Evolutionary conservation across 2,329 filamentous ascomycete genomes (phyloP), one percentile per base, ranked within the genome.

Genomic region (Neofusicoccum laricinum): DNA sequence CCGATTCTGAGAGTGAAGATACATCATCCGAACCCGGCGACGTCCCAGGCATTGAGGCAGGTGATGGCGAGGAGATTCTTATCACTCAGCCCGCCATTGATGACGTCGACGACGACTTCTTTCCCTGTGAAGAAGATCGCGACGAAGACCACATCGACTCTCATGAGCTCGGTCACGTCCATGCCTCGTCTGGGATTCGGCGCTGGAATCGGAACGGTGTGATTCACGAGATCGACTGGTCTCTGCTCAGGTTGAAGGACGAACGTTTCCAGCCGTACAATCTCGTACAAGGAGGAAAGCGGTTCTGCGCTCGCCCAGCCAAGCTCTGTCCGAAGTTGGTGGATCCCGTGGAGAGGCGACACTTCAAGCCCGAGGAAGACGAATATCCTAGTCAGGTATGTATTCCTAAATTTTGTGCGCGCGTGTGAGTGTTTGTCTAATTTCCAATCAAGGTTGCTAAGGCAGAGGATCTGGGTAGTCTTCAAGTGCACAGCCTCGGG

Each of bases 221-320:
- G 25, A 82, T 91, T 5, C 94, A 97, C 74, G 94, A 98, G 76
- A 93, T 98, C 49, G 94, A 98, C 76, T 98, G 94, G 94, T 93
- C 93, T 0, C 81, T 98, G 2, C 93, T 98, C 70, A 87, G 91
- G 69, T 91, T 98, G 67, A 81, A 89, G 11, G 82, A 88, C 3
- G 84, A 88, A 11, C 87, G 94, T 1, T 80, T 88, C 14, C 64
- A 94, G 2, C 81, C 85, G 0, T 84, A 86, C 65, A 97, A 97
- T 70, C 77, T 86, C 11, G 89, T 97, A 21, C 86, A 86, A 66
- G 82, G 80, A 30, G 82, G 78, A 45, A 73, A 71, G 36, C 76
- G 77, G 55, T 81, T 73, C 65, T 76, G 55, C 30, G n/a, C 41
- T 12, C 55, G 43, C 19, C 55, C 40, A 69, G 32, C 69, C 67